These are phyloP conservation scores for Panus rudis DNA, from an alignment of 768 basidiomycete species.

Conservation along the genomic window DNA sequence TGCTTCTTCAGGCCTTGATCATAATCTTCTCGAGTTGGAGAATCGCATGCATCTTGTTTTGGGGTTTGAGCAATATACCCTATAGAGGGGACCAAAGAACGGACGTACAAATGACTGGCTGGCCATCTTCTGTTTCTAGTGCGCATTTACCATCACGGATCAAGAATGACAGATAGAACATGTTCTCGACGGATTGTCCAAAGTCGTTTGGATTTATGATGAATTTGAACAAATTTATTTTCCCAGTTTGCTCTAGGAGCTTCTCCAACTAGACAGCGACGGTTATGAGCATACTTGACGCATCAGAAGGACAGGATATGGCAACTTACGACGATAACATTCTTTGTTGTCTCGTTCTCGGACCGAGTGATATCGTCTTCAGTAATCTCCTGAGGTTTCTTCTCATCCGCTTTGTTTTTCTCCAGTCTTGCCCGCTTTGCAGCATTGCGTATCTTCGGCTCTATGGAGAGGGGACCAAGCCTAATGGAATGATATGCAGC, in stretches of 20 bases:
- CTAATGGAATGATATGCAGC: slow-evolving; percentile 33
- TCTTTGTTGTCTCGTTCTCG: slow-evolving; percentile 86
- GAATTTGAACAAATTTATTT: slow-evolving; percentile 78
- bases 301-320: neutral
- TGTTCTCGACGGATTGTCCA: slow-evolving; percentile 92
- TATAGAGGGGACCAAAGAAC: neutral
- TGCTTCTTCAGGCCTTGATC: slow-evolving; percentile 57
- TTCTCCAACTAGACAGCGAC: slow-evolving; percentile 44
- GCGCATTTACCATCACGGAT: slow-evolving; percentile 80
- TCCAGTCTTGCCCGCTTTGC: slow-evolving; percentile 62
- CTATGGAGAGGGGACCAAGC: slow-evolving; percentile 85
- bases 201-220: slow-evolving; percentile 88
- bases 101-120: slow-evolving; percentile 67
- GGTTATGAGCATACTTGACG: neutral
- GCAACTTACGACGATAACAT: slow-evolving; percentile 59
- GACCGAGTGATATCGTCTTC: slow-evolving; percentile 80
- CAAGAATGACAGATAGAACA: slow-evolving; percentile 92
- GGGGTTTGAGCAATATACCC: neutral
- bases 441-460: slow-evolving; percentile 68
- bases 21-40: slow-evolving; percentile 59
- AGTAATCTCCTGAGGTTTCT: slow-evolving; percentile 71
- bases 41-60: slow-evolving; percentile 35
- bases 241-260: slow-evolving; percentile 43
- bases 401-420: slow-evolving; percentile 61
- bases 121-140: slow-evolving; percentile 60